A percentile compares a stretch with the other conserved stretches of the same genome.
Conservation (phyloP, 176 grass and related monocot species). For the Musa itinerans region DNA sequence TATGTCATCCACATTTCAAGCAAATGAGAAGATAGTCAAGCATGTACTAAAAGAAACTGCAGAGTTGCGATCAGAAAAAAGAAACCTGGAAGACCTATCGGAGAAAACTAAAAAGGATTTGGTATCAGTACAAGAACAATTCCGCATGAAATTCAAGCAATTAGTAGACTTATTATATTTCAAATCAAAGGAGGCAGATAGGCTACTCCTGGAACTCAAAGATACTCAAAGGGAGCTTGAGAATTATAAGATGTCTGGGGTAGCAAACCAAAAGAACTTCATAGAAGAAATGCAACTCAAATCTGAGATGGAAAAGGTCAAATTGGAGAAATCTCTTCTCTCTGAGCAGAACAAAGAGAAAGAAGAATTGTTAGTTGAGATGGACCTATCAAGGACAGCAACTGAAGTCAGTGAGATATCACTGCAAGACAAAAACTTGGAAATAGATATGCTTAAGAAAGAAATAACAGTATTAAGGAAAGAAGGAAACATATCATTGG, state of each 20-base stretch:
- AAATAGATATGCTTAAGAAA: slow-evolving; percentile 49
- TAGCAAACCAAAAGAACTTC: slow-evolving; percentile 38
- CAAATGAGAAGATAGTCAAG: slow-evolving; percentile 56
- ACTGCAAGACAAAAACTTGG: slow-evolving; percentile 41
- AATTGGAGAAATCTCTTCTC: slow-evolving; percentile 43
- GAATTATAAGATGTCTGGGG: slow-evolving; percentile 51
- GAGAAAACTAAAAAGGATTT: slow-evolving; percentile 57
- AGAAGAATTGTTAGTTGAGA: slow-evolving; percentile 40
- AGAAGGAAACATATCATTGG: slow-evolving; percentile 31
- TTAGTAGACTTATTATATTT: slow-evolving; percentile 64
- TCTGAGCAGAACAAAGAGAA: slow-evolving; percentile 42
- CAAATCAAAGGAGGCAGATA: slow-evolving; percentile 74
- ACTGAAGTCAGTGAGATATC: slow-evolving; percentile 37
- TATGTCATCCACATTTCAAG: slow-evolving; percentile 61
- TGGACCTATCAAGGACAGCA: slow-evolving; percentile 6
- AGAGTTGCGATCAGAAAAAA: slow-evolving; percentile 57
- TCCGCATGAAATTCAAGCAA: slow-evolving; percentile 60
- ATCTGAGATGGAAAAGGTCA: slow-evolving; percentile 39
- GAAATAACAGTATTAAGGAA: slow-evolving; percentile 42
- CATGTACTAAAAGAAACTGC: slow-evolving; percentile 62
- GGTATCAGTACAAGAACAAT: slow-evolving; percentile 37
- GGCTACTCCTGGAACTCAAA: slow-evolving; percentile 50
- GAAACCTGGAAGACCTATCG: slow-evolving; percentile 52
- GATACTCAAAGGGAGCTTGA: slow-evolving; percentile 49
- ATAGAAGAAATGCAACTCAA: slow-evolving; percentile 55